Evolutionary conservation across 768 basidiomycete genomes (phyloP).

Genomic region (Pleurotus citrinopileatus): DNA sequence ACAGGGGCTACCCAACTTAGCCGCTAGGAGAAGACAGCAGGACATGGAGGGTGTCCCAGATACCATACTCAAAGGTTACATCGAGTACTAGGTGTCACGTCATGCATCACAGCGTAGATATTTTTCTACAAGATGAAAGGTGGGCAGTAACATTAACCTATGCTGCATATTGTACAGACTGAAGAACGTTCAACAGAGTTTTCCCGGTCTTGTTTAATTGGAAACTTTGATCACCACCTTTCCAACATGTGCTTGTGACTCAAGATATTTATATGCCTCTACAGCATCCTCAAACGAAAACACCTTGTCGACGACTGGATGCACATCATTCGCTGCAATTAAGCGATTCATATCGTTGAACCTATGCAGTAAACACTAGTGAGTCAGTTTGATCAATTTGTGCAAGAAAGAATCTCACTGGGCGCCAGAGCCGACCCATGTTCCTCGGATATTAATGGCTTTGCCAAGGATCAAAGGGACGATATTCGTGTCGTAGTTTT

Average conservation of each 20-base stretch:
- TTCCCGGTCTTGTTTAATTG: not conserved
- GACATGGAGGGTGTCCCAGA: too few species aligned
- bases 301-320: slow-evolving; percentile 47
- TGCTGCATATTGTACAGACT: too few species aligned
- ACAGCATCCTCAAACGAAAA: slow-evolving; percentile 44
- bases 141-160: too few species aligned
- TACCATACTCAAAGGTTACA: too few species aligned
- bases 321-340: slow-evolving; percentile 30
- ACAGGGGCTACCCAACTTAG: too few species aligned
- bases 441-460: slow-evolving; percentile 36
- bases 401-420: slow-evolving; percentile 29
- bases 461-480: slow-evolving; percentile 23
- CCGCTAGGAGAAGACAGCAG: too few species aligned
- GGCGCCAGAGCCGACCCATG: slow-evolving; percentile 40
- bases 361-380: slow-evolving; percentile 18
- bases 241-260: slow-evolving; percentile 47
- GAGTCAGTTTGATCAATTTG: not conserved
- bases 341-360: slow-evolving; percentile 47
- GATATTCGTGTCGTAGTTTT: slow-evolving; percentile 23
- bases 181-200: too few species aligned
- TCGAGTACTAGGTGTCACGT: too few species aligned
- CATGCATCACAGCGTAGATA: too few species aligned
- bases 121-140: too few species aligned
- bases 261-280: slow-evolving; percentile 44
- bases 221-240: slow-evolving; percentile 45